Conservation (phyloP, 805 yeast species). For the Danielia oregonensis region DNA sequence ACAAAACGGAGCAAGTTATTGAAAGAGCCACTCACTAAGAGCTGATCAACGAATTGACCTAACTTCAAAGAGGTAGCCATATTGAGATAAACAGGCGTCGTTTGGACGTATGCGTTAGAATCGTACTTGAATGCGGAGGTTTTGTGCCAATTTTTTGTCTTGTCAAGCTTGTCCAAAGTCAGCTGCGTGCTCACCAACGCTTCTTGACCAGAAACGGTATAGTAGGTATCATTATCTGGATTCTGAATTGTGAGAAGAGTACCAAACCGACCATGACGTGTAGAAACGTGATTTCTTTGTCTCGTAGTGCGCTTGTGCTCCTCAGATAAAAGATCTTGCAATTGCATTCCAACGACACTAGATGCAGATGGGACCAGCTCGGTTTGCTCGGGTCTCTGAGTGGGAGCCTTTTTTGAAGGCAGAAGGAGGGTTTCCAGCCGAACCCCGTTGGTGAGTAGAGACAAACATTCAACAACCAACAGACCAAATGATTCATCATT, state of each 20-base stretch:
- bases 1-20: conserved; percentile 58
- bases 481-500: conserved; percentile 58
- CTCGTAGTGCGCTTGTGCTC: conserved; percentile 54
- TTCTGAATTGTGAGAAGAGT: conserved; percentile 72
- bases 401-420: conserved; percentile 2
- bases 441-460: conserved; percentile 57
- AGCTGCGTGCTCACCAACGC: conserved; percentile 49
- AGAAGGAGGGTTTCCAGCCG: conserved; percentile 4
- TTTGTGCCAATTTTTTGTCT: conserved; percentile 62
- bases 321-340: conserved; percentile 50
- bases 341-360: conserved; percentile 36
- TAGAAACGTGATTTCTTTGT: conserved; percentile 49
- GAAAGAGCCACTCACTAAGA: conserved; percentile 70
- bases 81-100: conserved; percentile 24
- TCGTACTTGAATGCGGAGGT: conserved; percentile 36
- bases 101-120: conserved; percentile 32
- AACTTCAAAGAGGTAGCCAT: conserved; percentile 29
- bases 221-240: conserved; percentile 50
- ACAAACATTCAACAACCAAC: conserved; percentile 66
- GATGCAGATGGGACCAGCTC: conserved; percentile 16
- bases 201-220: conserved; percentile 69
- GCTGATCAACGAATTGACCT: conserved; percentile 45
- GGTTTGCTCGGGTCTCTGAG: conserved; percentile 4
- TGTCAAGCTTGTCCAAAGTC: conserved; percentile 63
- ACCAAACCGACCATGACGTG: conserved; percentile 91